A percentile compares a stretch with the other conserved stretches of the same genome.
Evolutionary conservation across 768 basidiomycete species (phyloP).

Genomic region (Suillus cothurnatus): DNA sequence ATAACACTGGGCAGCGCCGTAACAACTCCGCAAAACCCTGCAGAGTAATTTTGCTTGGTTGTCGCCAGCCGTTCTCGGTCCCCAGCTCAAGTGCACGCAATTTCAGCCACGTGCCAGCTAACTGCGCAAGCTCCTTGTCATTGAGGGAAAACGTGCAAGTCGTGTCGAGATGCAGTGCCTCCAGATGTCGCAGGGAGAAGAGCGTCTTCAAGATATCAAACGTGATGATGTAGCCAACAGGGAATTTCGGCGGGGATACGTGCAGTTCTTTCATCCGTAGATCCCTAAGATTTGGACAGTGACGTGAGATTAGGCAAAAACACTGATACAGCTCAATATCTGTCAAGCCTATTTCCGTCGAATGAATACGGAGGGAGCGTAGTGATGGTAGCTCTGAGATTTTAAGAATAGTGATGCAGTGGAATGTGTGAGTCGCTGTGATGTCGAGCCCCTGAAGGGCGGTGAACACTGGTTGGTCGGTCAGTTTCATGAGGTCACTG

Average conservation of each 20-base stretch:
- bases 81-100: conserved; percentile 4
- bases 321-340: not conserved
- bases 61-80: conserved; percentile 25
- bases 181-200: not conserved
- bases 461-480: not conserved
- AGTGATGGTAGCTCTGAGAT: not conserved
- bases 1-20: conserved; percentile 20
- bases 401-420: not conserved
- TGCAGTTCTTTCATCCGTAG: not conserved
- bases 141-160: conserved; percentile 8
- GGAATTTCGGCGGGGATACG: not conserved
- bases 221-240: conserved; percentile 3
- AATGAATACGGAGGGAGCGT: not conserved
- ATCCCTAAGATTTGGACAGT: not conserved
- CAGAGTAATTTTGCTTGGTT: conserved; percentile 26
- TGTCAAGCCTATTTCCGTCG: not conserved
- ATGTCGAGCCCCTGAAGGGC: not conserved
- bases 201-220: conserved; percentile 1
- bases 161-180: conserved; percentile 6
- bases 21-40: conserved; percentile 26
- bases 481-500: not conserved
- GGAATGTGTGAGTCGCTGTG: not conserved
- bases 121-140: not conserved
- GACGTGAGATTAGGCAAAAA: not conserved
- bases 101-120: conserved; percentile 1